Percentiles rank a stretch among this genome's conserved stretches.
These are phyloP conservation scores for Xylariomycetidae sp. DNA, from an alignment of 2,329 filamentous ascomycete species.

Conservation along the genomic window DNA sequence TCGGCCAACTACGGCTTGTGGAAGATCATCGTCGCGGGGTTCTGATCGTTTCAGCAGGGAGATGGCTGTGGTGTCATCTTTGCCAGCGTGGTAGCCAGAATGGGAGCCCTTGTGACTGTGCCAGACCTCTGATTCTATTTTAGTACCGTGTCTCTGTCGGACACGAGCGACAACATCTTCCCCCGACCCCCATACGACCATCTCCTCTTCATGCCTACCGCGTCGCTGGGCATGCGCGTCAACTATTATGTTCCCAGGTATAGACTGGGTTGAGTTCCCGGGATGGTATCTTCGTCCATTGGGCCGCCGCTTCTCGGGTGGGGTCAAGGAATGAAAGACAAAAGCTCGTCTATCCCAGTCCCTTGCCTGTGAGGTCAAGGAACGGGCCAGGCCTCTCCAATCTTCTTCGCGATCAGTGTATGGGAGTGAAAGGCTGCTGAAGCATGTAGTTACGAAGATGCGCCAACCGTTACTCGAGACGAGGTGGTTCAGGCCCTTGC, in stretches of 20 bases:
- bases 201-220: constrained; percentile 31
- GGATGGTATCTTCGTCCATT: constrained; percentile 2
- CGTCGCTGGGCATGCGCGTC: constrained; percentile 35
- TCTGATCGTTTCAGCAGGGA: constrained; percentile 33
- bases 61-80: constrained; percentile 44
- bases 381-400: constrained; percentile 32
- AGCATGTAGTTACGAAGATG: constrained; percentile 39
- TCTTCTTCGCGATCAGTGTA: constrained; percentile 15
- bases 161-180: constrained; percentile 43
- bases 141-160: constrained; percentile 22
- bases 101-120: constrained; percentile 31
- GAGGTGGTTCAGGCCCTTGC: constrained; percentile 32
- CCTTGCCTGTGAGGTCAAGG: constrained; percentile 43
- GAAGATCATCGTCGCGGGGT: constrained; percentile 10
- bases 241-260: constrained; percentile 41
- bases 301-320: constrained; percentile 7
- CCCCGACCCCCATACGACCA: constrained; percentile 45
- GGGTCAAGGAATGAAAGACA: constrained; percentile 30
- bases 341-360: constrained; percentile 46
- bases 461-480: constrained; percentile 42
- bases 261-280: constrained; percentile 22
- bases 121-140: constrained; percentile 27
- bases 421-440: constrained; percentile 34
- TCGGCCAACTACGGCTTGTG: constrained; percentile 39
- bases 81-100: constrained; percentile 35